Evolutionary conservation across 768 basidiomycete species (phyloP), one percentile per base, ranked within the genome.

Genomic region (Termitomyces heimii): DNA sequence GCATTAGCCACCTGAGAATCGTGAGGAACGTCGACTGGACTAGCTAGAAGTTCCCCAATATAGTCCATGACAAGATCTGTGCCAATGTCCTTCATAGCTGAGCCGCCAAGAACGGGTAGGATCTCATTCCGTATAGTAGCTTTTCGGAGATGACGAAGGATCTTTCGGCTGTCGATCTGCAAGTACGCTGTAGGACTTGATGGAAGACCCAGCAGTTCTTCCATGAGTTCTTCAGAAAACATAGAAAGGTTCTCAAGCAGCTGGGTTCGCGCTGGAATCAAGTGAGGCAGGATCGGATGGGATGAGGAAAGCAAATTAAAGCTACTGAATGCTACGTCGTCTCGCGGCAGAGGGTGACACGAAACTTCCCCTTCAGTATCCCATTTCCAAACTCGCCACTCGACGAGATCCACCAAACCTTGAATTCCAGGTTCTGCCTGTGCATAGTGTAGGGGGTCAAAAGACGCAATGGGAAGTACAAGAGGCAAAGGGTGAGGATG

Each of bases 381-480:
- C 84, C 87, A 93, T 68, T 78, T 84, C 88, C 88, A 94, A 47
- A 92, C 69, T 57, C 88, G 83, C 89, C 92, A 94, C 60, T 84
- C 84, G 34, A 93, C 81, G 18, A 94, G 77, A 67, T 94, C 92
- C 1, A 94, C 84, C 20, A 94, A 67, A 3, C 92, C 92, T 65
- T 86, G 80, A n/a, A 94, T 81, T 0, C 92, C 92, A 8, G 92
- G 90, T 65, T 92, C 91, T 1, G 83, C 92, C 46, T 77, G 79
- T 20, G 70, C 64, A 65, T 94, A 94, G 61, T 86, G 80, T 18
- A 71, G 67, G 3, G 81, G 75, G 50, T 85, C 73, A 66, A 93
- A 90, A 0, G 92, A 92, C 2, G 92, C 84, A 53, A 94, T 75
- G 2, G 92, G 92, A 24, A 94, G 76, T 4, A 83, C 79, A 13